These are phyloP conservation scores for Ploettnerulaceae sp. DNA, from an alignment of 2,329 filamentous ascomycete species.

Conservation along the genomic window DNA sequence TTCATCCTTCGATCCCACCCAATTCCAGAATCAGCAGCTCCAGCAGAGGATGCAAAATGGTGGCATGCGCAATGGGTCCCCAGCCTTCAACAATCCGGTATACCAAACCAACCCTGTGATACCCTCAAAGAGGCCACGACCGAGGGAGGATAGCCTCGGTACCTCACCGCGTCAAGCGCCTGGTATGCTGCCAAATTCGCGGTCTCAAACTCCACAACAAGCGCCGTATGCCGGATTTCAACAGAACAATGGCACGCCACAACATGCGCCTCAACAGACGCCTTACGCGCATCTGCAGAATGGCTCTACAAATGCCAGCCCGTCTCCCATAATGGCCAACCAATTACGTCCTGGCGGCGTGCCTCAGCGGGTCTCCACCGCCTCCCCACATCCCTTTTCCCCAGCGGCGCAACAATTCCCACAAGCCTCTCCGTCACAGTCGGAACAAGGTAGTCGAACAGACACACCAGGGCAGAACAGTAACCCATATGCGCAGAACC, in stretches of 20 bases:
- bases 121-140: slow-evolving; percentile 81
- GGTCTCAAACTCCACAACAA: slow-evolving; percentile 88
- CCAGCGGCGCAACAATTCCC: slow-evolving; percentile 69
- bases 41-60: slow-evolving; percentile 70
- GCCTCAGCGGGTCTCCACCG: slow-evolving; percentile 79
- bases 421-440: slow-evolving; percentile 71
- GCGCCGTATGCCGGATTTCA: slow-evolving; percentile 68
- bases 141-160: slow-evolving; percentile 76
- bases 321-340: slow-evolving; percentile 86
- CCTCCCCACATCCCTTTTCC: slow-evolving; percentile 88
- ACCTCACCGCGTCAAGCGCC: slow-evolving; percentile 75
- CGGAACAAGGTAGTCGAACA: slow-evolving; percentile 62
- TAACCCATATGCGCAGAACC: slow-evolving; percentile 59
- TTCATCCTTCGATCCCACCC: slow-evolving; percentile 53
- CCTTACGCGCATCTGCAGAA: slow-evolving; percentile 81
- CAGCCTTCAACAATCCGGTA: slow-evolving; percentile 69
- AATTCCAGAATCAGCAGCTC: slow-evolving; percentile 45
- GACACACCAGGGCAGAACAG: slow-evolving; percentile 66
- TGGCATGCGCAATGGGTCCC: slow-evolving; percentile 76
- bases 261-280: slow-evolving; percentile 55
- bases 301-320: slow-evolving; percentile 77
- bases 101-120: slow-evolving; percentile 84
- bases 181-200: slow-evolving; percentile 71
- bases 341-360: slow-evolving; percentile 68
- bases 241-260: slow-evolving; percentile 54